Conservation (phyloP, 2,329 filamentous ascomycete species). For the Clarireedia monteithiana region DNA sequence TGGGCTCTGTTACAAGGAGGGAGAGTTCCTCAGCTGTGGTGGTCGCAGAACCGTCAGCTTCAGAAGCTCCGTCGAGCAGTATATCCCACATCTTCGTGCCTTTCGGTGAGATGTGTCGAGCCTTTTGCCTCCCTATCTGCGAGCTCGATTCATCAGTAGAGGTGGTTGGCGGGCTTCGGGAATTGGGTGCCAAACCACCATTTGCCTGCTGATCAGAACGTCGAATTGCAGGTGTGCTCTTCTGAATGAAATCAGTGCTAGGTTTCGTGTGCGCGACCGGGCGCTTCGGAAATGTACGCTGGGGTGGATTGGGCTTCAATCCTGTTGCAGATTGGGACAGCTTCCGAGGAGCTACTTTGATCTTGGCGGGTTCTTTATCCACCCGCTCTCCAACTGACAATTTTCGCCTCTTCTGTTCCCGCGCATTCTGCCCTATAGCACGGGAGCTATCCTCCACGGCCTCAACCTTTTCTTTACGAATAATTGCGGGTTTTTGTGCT, state of each 20-base stretch:
- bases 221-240: not conserved
- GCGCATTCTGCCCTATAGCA: conserved; percentile 1
- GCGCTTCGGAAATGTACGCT: not conserved
- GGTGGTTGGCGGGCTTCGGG: not conserved
- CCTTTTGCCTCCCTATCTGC: not conserved
- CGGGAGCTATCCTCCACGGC: not conserved
- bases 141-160: not conserved
- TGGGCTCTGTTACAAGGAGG: not conserved
- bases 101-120: conserved; percentile 17
- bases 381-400: conserved; percentile 16
- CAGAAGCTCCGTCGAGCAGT: not conserved
- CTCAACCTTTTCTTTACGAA: not conserved
- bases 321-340: not conserved
- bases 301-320: not conserved
- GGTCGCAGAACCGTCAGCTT: not conserved
- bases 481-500: not conserved
- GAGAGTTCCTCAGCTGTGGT: conserved; percentile 3
- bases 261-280: not conserved
- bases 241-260: not conserved
- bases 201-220: not conserved
- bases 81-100: conserved; percentile 22
- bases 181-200: not conserved
- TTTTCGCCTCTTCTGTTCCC: conserved; percentile 23
- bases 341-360: not conserved
- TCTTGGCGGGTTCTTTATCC: conserved; percentile 2